Evolutionary conservation across 2,329 filamentous ascomycete genomes (phyloP), one percentile per base, ranked within the genome.

Genomic region (Curvularia verruculosa): DNA sequence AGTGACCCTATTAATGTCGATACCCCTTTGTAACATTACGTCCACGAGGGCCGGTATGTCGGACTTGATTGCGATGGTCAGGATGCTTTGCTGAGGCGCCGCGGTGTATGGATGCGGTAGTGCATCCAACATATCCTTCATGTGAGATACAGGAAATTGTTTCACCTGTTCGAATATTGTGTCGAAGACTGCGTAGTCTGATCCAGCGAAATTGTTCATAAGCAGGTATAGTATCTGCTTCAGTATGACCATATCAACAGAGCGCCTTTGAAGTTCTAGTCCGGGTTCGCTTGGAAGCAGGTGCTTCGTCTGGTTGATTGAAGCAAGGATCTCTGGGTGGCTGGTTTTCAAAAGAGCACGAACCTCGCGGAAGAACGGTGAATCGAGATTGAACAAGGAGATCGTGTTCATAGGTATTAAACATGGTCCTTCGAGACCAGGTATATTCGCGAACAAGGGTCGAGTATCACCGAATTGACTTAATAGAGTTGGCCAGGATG

Each of bases 21-120:
- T 12, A 7, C 49, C 49, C 23, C 40, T 39, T 31, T 18, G 19
- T 7, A 49, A 8, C 1, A 53, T 19, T 8, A 47, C 13, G 3
- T 41, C n/a, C 3, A 60, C 53, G 12, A 56, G 44, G 4, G 2
- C 9, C 19, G 46, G 19, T 41, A 52, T 39, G 21, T 52, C 52
- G 24, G 40, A 46, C n/a, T 56, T 53, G 39, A 60, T 60, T 3
- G 57, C 49, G 21, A 60, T 56, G 8, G 53, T 60, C 9, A 56
- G 36, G 19, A 60, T 53, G 34, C 49, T 60, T 47, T 59, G 57
- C 29, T 56, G 37, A 18, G 56, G 37, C 29, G 57, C 53, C 18
- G 37, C 21, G 1, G 45, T 21, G 19, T 53, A 60, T 5, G 57
- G 53, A 6, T 36, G n/a, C 3, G 57, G 57, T 18, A 56, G 10